Conservation (phyloP, 208 protist genomes). For the Wallacemonas collosoma region DNA sequence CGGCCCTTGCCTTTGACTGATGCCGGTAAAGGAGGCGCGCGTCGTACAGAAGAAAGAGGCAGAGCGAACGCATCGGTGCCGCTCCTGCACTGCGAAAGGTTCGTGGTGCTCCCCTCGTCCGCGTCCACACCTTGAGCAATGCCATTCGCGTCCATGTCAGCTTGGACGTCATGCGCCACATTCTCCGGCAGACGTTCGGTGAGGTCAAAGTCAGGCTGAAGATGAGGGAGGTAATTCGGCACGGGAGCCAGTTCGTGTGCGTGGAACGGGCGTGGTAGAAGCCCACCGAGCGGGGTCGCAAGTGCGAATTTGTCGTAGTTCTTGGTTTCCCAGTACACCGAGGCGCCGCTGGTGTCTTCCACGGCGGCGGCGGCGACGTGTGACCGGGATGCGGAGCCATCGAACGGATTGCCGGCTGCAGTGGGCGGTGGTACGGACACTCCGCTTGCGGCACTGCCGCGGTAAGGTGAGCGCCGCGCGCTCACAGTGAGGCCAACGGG, state of each 20-base stretch:
- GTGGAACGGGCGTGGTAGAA: constrained; percentile 62
- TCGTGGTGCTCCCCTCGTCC: neutral
- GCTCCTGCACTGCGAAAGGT: too few relatives aligned
- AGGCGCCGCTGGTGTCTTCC: constrained; percentile 21
- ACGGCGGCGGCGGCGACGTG: neutral
- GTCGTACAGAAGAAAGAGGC: too few relatives aligned
- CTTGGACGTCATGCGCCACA: neutral
- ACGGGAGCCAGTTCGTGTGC: constrained; percentile 16
- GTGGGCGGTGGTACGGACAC: neutral
- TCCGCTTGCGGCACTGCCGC: neutral
- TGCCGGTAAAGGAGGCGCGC: too few relatives aligned
- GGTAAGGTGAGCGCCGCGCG: neutral
- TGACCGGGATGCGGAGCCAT: neutral
- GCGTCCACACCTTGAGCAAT: constrained; percentile 1
- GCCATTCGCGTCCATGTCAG: neutral
- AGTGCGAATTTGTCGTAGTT: constrained; percentile 77
- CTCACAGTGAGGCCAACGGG: neutral
- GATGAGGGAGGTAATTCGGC: constrained; percentile 61
- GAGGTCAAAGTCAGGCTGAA: constrained; percentile 45
- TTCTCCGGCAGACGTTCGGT: constrained; percentile 15
- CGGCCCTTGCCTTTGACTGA: too few relatives aligned
- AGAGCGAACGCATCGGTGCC: too few relatives aligned
- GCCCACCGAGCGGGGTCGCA: constrained; percentile 61
- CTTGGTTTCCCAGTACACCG: constrained; percentile 55
- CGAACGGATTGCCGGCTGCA: neutral